Conservation (phyloP, 106 monocot genomes). For the Triglochin maritima region DNA sequence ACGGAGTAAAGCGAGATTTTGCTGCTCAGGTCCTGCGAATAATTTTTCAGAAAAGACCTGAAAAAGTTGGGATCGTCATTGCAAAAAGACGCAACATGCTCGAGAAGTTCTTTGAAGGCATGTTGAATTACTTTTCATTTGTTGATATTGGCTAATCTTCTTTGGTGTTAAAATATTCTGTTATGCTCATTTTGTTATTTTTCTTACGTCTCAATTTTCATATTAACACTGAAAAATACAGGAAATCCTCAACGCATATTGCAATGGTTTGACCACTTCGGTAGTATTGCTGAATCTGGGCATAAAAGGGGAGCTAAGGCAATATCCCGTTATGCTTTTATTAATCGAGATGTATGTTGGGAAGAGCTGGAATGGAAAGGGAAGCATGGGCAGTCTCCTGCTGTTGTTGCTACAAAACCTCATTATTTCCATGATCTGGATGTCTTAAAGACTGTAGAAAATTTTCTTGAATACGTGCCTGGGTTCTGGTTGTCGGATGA, state of each 20-base stretch:
- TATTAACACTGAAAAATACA: slow-evolving; percentile 10
- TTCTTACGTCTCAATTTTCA: neutral
- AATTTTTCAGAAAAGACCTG: slow-evolving; percentile 65
- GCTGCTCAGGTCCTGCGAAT: slow-evolving; percentile 50
- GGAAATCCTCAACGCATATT: slow-evolving; percentile 61
- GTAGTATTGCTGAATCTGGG: slow-evolving; percentile 49
- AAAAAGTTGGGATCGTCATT: slow-evolving; percentile 45
- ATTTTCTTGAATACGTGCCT: slow-evolving; percentile 87
- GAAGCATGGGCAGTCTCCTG: slow-evolving; percentile 87
- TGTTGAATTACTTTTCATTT: neutral
- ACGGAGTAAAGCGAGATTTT: slow-evolving; percentile 34
- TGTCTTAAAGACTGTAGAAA: slow-evolving; percentile 69
- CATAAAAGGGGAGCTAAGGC: slow-evolving; percentile 81
- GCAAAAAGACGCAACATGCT: slow-evolving; percentile 52
- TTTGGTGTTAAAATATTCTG: neutral
- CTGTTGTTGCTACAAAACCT: slow-evolving; percentile 94
- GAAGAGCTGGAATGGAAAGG: slow-evolving; percentile 99
- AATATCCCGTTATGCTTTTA: slow-evolving; percentile 74
- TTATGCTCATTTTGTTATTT: neutral
- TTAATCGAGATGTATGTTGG: slow-evolving; percentile 84
- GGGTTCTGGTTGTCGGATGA: slow-evolving; percentile 91
- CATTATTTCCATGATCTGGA: slow-evolving; percentile 89
- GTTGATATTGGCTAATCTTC: neutral
- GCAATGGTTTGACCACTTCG: slow-evolving; percentile 93
- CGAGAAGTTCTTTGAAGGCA: slow-evolving; percentile 81